phyloP scores from a whole-genome alignment of 768 basidiomycete species.

The Tulasnella calospora region DNA sequence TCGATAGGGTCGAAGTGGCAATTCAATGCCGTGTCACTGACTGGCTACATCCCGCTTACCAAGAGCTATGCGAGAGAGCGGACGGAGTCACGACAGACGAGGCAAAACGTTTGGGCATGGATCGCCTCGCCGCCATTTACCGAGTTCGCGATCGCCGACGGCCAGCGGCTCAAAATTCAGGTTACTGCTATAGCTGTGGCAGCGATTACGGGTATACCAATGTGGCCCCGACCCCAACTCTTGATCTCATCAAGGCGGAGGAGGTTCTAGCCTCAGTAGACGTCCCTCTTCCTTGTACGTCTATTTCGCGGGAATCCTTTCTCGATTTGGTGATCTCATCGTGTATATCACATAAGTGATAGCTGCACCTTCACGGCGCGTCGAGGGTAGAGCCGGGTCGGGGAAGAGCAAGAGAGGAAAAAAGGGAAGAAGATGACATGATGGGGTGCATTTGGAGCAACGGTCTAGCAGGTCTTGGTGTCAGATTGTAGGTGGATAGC shows the following conservation, averaged over 20 bases:
- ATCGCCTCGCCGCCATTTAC: not conserved
- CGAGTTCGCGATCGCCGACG: slow-evolving; percentile 2
- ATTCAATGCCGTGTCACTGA: not conserved
- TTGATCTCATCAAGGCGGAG: not conserved
- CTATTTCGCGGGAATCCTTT: not conserved
- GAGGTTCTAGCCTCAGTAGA: not conserved
- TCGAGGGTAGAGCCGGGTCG: too few species aligned
- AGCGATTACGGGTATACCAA: too few species aligned
- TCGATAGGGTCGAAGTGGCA: not conserved
- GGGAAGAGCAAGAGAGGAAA: too few species aligned
- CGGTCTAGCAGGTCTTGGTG: too few species aligned
- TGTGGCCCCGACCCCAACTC: not conserved
- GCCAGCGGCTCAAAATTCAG: not conserved
- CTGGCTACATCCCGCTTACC: slow-evolving; percentile 1
- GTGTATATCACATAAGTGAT: too few species aligned
- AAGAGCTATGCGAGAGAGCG: not conserved
- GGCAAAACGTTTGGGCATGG: not conserved
- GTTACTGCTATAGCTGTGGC: too few species aligned
- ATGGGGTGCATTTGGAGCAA: too few species aligned
- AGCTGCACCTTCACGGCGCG: too few species aligned
- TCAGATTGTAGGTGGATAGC: too few species aligned
- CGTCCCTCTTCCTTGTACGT: not conserved
- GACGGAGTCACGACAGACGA: not conserved
- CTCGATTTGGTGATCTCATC: not conserved
- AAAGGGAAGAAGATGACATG: too few species aligned